phyloP scores from a whole-genome alignment of 2,329 filamentous ascomycete species.

The Sporothrix humicola region DNA sequence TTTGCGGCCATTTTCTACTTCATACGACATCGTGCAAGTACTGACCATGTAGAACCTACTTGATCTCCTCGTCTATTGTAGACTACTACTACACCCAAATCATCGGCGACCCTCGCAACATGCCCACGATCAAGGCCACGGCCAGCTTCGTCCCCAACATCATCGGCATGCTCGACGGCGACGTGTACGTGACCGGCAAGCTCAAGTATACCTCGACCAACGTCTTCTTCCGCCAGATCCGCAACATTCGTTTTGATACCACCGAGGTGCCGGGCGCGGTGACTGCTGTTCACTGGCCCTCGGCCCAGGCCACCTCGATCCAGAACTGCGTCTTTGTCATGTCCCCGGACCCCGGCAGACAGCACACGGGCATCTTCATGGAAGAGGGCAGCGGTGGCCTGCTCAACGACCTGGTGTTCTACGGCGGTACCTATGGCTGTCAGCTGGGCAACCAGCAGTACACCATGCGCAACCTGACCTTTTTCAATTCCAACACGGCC shows the following conservation, averaged over 20 bases:
- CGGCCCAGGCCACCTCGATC: conserved; percentile 66
- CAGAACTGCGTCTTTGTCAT: conserved; percentile 64
- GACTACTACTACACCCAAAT: conserved; percentile 41
- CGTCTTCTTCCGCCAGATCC: conserved; percentile 49
- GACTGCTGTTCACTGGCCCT: conserved; percentile 66
- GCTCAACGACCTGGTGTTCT: conserved; percentile 72
- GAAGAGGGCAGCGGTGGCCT: conserved; percentile 70
- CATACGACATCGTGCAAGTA: no score
- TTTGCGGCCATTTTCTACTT: no score
- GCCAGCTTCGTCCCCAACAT: conserved; percentile 51
- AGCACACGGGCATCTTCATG: conserved; percentile 65
- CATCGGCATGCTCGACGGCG: conserved; percentile 56
- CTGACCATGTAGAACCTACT: conserved; percentile 37
- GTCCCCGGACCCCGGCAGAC: conserved; percentile 52
- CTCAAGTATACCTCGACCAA: conserved; percentile 62
- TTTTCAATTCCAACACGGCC: conserved; percentile 68
- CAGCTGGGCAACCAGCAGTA: conserved; percentile 71
- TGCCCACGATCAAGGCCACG: conserved; percentile 43
- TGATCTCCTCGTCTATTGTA: conserved; percentile 39
- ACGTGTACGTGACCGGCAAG: conserved; percentile 51
- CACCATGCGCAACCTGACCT: conserved; percentile 70
- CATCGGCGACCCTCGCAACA: conserved; percentile 38
- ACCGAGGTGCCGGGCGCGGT: conserved; percentile 37
- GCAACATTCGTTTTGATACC: conserved; percentile 40
- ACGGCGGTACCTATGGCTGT: conserved; percentile 68